These are phyloP conservation scores for Obelidium mucronatum DNA, from an alignment of 192 early-diverging fungal genomes.

Conservation along the genomic window DNA sequence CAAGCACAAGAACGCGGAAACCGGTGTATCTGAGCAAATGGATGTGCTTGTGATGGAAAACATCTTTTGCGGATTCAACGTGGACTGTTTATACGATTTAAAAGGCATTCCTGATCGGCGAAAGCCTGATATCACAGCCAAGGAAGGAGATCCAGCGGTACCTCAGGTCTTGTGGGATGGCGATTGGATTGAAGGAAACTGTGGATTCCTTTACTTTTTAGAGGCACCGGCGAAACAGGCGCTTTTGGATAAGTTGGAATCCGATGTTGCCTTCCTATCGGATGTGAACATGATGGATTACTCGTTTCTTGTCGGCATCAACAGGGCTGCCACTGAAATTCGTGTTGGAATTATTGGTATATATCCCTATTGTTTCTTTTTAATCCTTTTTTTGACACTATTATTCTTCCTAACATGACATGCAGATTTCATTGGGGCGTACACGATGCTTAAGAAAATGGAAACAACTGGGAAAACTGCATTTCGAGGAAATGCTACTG, in stretches of 20 bases:
- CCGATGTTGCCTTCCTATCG: constrained; percentile 49
- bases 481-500: constrained; percentile 53
- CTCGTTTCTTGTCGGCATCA: constrained; percentile 55
- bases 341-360: constrained; percentile 57
- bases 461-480: constrained; percentile 71
- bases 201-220: constrained; percentile 47
- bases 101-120: constrained; percentile 74
- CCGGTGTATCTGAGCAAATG: constrained; percentile 34
- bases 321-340: constrained; percentile 40
- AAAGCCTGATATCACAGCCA: constrained; percentile 32
- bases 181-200: constrained; percentile 72
- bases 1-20: constrained; percentile 44
- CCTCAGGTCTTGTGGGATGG: constrained; percentile 70
- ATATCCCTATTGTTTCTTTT: constrained; percentile 5
- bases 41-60: constrained; percentile 59
- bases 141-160: constrained; percentile 46
- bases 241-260: constrained; percentile 40
- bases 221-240: constrained; percentile 48
- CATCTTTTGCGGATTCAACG: constrained; percentile 38
- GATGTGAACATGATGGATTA: constrained; percentile 59
- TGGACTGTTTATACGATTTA: constrained; percentile 62
- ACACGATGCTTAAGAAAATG: constrained; percentile 55
- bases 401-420: neutral
- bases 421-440: constrained; percentile 54
- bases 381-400: constrained; percentile 13